Conservation (phyloP, 345 rosid species). For the Lumnitzera racemosa region DNA sequence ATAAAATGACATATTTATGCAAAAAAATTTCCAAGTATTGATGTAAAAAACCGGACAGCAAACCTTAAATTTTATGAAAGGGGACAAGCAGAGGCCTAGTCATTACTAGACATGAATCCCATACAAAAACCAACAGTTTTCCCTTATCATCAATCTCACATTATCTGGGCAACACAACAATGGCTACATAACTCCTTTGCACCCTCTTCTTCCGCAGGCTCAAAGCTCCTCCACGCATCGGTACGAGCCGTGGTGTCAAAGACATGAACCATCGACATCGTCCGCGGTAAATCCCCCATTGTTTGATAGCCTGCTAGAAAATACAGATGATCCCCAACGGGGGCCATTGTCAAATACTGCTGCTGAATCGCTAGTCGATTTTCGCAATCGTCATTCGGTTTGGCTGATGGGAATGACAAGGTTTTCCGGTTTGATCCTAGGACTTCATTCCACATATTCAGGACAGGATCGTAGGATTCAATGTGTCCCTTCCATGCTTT, state of each 20-base stretch:
- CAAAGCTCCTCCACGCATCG: conserved; percentile 37
- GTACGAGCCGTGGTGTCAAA: conserved; percentile 30
- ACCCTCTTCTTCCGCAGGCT: conserved; percentile 23
- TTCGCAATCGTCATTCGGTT: neutral
- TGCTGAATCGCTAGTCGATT: conserved; percentile 15
- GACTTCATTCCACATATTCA: conserved; percentile 45
- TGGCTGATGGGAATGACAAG: conserved; percentile 14
- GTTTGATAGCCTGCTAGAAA: conserved; percentile 35
- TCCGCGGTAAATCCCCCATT: conserved; percentile 18
- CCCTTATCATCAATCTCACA: neutral
- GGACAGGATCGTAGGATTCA: conserved; percentile 30
- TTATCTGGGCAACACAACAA: conserved; percentile 32
- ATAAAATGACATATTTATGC: too few species aligned
- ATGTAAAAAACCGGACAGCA: too few species aligned
- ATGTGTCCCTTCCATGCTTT: conserved; percentile 57
- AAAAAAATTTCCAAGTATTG: too few species aligned
- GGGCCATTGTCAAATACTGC: conserved; percentile 38
- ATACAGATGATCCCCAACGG: conserved; percentile 31
- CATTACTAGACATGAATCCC: too few species aligned
- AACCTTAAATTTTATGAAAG: too few species aligned
- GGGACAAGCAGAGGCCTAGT: too few species aligned
- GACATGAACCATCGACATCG: conserved; percentile 23
- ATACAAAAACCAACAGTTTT: too few species aligned
- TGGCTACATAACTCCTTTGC: conserved; percentile 47
- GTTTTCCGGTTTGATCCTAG: conserved; percentile 28